These are phyloP conservation scores for Boletus huronensis DNA, from an alignment of 768 basidiomycete species.

Conservation along the genomic window DNA sequence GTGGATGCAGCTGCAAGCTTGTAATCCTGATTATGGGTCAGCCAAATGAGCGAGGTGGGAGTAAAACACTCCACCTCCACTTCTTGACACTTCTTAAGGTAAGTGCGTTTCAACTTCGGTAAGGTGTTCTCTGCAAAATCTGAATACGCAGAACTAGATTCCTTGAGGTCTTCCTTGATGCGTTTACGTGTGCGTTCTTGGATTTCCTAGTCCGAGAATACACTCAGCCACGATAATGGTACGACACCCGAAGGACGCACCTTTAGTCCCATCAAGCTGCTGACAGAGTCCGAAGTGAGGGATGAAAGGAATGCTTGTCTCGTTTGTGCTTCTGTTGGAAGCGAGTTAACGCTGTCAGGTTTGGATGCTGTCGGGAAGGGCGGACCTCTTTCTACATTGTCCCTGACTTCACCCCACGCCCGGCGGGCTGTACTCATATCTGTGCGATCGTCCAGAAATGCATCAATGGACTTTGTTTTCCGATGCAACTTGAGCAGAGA, in stretches of 20 bases:
- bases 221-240: background rate
- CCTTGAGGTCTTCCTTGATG: conserved; percentile 87
- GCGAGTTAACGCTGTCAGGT: conserved; percentile 1
- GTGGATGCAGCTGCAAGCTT: conserved; percentile 42
- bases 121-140: conserved; percentile 80
- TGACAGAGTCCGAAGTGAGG: conserved; percentile 69
- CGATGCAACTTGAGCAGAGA: conserved; percentile 70
- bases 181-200: conserved; percentile 91
- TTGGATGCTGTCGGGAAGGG: background rate
- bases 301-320: conserved; percentile 75
- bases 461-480: conserved; percentile 67
- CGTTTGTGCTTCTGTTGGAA: conserved; percentile 67
- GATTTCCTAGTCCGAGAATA: conserved; percentile 54
- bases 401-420: conserved; percentile 82
- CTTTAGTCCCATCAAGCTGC: conserved; percentile 62
- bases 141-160: conserved; percentile 67
- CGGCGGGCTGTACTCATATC: conserved; percentile 61
- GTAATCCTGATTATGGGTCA: conserved; percentile 52
- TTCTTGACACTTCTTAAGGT: conserved; percentile 82
- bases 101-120: conserved; percentile 75
- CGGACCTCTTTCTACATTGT: conserved; percentile 79
- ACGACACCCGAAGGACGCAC: conserved; percentile 33
- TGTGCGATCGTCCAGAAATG: conserved; percentile 66
- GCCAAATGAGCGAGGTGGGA: conserved; percentile 3
- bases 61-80: conserved; percentile 58